Base-by-base conservation (phyloP, 2,329 filamentous ascomycete species). In the Dactylellina parvicollis region DNA sequence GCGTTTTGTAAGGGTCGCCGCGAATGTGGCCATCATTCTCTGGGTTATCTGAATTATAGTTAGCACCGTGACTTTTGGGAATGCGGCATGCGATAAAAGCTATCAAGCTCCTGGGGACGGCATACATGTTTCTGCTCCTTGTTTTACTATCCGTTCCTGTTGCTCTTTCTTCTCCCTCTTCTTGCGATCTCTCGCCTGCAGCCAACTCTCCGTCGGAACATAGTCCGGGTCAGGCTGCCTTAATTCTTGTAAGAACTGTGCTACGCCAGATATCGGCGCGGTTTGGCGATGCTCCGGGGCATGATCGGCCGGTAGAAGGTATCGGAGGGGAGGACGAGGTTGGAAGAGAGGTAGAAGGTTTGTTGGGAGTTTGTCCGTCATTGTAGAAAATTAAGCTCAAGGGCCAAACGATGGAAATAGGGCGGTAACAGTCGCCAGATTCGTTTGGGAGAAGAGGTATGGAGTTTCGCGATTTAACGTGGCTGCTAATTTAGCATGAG, bases 281-380 rank as follows among this genome's bases (percentile, higher is more conserved):
- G 92, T 96, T 80, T 86, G 88, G 78, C 92, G 90, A 76, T 93
- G 87, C 82, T 95, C 92, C 9, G 93, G 90, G 75, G 93, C 87
- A 80, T 91, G 85, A 82, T 98, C 94, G 77, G 86, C 85, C 4
- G 92, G 91, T 73, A 90, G 90, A 73, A 96, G 88, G 86, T 92
- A 98, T 82, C 92, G 90, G 80, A 98, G 84, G 71, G 94, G 90
- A 78, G 95, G 95, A 72, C 95, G 91, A 80, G 95, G 92, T 82
- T 94, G 91, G 84, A 99, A 99, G 77, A 98, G 91, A 82, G 91
- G 91, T 78, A 98, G 86, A 71, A 98, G 87, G 80, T 96, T 94
- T 64, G 91, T 92, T 69, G 95, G 94, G 18, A 99, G 90, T 83
- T 96, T 95, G 85, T 97, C 94, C 55, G 95, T 98, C 95, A 98